Evolutionary conservation across 192 early-diverging fungal genomes (phyloP).

Genomic region (Rhizoclosmatium sp.): DNA sequence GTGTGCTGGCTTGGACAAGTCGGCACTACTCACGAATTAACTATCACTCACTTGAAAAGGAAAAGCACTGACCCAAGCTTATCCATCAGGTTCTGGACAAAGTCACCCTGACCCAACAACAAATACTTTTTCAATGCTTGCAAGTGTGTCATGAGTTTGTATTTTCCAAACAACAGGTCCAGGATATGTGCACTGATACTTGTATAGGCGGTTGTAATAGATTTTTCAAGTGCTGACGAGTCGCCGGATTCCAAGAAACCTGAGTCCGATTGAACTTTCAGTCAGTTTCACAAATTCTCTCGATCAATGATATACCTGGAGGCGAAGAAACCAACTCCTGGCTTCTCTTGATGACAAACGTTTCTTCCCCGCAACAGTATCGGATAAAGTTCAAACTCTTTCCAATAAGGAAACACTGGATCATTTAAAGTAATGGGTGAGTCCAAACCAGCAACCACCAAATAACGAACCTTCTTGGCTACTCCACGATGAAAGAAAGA

Average conservation of each 20-base stretch:
- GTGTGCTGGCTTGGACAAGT: constrained; percentile 69
- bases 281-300: too few relatives aligned
- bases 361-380: constrained; percentile 47
- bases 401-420: constrained; percentile 81
- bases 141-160: constrained; percentile 86
- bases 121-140: constrained; percentile 87
- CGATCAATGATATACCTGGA: not conserved
- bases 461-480: constrained; percentile 75
- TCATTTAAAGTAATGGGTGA: not conserved
- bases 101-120: constrained; percentile 93
- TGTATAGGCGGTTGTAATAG: constrained; percentile 75
- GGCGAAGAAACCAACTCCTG: constrained; percentile 18
- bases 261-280: constrained; percentile 5
- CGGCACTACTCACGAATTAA: constrained; percentile 21
- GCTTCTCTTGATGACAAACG: constrained; percentile 45
- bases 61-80: constrained; percentile 69
- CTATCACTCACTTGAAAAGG: constrained; percentile 12
- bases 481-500: constrained; percentile 72
- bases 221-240: constrained; percentile 65
- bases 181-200: constrained; percentile 82
- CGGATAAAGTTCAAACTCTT: constrained; percentile 84
- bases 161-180: constrained; percentile 77
- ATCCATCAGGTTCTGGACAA: constrained; percentile 89
- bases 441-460: not conserved
- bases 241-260: constrained; percentile 33